These are phyloP conservation scores for Bacidia gigantensis DNA, from an alignment of 495 filamentous ascomycete genomes.

Conservation along the genomic window DNA sequence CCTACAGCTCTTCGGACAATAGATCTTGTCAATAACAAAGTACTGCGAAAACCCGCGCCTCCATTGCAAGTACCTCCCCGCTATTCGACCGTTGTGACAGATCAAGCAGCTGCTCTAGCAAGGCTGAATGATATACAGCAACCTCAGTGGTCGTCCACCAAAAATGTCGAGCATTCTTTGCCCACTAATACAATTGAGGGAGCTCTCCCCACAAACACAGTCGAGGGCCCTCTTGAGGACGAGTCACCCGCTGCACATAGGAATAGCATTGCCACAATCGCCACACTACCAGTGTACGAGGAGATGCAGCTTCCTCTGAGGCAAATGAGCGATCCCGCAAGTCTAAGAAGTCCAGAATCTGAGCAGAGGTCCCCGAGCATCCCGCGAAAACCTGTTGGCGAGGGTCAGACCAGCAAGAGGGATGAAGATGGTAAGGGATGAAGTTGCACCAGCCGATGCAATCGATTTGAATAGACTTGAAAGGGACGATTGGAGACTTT, in stretches of 20 bases:
- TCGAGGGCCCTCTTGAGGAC: too few relatives aligned
- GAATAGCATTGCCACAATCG: not conserved
- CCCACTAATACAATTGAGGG: not conserved
- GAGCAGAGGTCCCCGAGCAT: not conserved
- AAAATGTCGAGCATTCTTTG: not conserved
- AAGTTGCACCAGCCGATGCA: not conserved
- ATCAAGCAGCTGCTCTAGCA: constrained; percentile 1
- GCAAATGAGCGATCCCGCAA: not conserved
- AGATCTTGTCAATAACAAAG: not conserved
- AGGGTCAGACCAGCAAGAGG: not conserved
- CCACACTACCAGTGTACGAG: not conserved
- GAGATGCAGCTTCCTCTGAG: not conserved
- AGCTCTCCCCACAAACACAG: not conserved
- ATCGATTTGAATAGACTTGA: too few relatives aligned
- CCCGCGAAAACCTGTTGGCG: constrained; percentile 4
- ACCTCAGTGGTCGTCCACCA: not conserved
- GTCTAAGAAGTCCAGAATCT: not conserved
- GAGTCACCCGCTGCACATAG: not conserved
- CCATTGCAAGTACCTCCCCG: constrained; percentile 10
- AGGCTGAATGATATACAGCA: not conserved
- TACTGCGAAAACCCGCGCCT: constrained; percentile 16
- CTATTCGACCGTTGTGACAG: constrained; percentile 15
- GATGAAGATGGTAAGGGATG: not conserved
- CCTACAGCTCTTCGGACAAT: constrained; percentile 1
- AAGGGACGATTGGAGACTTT: too few relatives aligned